Conservation (phyloP, 345 rosid species). For the Syzygium grande region DNA sequence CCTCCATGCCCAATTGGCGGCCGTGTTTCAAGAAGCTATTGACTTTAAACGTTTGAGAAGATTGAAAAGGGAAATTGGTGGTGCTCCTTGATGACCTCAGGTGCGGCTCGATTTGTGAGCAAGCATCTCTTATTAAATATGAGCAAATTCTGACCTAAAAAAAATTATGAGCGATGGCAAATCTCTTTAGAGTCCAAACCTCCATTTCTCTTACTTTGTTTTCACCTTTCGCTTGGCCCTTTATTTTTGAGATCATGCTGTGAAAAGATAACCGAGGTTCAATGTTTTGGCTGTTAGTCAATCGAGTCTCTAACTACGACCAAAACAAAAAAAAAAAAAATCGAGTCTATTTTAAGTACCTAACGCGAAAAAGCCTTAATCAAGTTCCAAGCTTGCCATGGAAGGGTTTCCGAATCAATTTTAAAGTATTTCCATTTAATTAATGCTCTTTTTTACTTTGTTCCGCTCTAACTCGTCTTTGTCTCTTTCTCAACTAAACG, state of each 20-base stretch:
- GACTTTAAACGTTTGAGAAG: neutral
- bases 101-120: neutral
- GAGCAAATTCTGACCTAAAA: neutral
- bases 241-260: neutral
- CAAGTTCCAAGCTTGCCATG: neutral
- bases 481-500: too few relatives aligned
- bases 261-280: neutral
- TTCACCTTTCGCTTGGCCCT: neutral
- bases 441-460: neutral
- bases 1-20: neutral
- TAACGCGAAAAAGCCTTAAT: neutral
- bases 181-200: neutral
- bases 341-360: neutral
- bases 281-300: neutral
- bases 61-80: neutral
- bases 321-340: too few relatives aligned
- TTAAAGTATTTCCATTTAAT: neutral
- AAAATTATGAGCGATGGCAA: neutral
- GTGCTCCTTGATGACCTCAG: neutral
- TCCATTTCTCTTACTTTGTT: neutral
- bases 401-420: neutral
- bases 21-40: neutral
- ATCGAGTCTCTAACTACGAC: neutral
- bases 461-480: too few relatives aligned
- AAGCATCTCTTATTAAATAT: neutral